Conservation (phyloP, 2,329 filamentous ascomycete genomes). For the Cytospora paraplurivora region DNA sequence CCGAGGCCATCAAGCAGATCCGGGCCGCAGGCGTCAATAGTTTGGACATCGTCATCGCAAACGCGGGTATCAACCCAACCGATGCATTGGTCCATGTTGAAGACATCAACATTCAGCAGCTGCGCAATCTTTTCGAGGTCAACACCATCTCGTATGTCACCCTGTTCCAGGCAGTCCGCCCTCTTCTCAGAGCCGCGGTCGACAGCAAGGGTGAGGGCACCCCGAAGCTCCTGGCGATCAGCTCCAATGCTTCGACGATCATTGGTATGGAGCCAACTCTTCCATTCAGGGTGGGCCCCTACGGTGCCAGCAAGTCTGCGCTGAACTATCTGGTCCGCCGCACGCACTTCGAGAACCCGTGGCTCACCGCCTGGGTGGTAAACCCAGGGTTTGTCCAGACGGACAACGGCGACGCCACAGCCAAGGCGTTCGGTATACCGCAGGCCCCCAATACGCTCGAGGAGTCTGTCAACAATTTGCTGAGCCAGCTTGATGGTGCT, state of each 20-base stretch:
- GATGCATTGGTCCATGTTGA: background rate
- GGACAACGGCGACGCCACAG: background rate
- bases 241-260: background rate
- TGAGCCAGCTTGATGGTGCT: background rate
- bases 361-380: slow-evolving; percentile 30
- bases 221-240: slow-evolving; percentile 1
- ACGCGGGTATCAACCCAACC: background rate
- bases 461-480: background rate
- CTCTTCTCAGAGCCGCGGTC: background rate
- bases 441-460: background rate
- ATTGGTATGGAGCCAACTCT: background rate
- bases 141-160: slow-evolving; percentile 2
- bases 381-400: slow-evolving; percentile 10
- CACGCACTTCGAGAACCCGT: slow-evolving; percentile 33
- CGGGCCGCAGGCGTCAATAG: too few relatives aligned
- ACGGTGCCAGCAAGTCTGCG: slow-evolving; percentile 31
- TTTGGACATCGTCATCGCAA: slow-evolving; percentile 3
- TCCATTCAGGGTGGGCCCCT: slow-evolving; percentile 14
- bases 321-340: slow-evolving; percentile 31
- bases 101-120: background rate
- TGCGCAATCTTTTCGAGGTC: background rate
- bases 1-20: too few relatives aligned
- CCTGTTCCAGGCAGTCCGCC: background rate
- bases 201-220: background rate
- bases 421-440: slow-evolving; percentile 9